These are phyloP conservation scores for Alternaria sp. DNA, from an alignment of 2,329 filamentous ascomycete genomes.

Conservation along the genomic window DNA sequence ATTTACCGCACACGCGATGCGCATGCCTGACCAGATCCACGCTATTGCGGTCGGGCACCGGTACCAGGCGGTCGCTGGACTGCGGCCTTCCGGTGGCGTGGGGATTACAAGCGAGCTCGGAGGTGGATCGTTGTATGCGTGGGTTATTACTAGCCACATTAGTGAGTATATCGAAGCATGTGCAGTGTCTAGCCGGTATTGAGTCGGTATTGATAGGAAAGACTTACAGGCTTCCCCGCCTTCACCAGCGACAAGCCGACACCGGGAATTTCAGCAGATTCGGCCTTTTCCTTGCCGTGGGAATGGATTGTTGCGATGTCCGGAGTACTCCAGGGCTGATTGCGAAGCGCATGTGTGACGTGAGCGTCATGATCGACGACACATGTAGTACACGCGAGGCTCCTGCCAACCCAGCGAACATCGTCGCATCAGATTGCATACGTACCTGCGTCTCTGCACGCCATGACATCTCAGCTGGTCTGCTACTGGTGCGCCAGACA, in stretches of 20 bases:
- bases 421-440: slow-evolving; percentile 2
- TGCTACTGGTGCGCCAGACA: slow-evolving; percentile 6
- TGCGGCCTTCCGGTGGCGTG: neutral
- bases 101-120: neutral
- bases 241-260: neutral
- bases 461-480: slow-evolving; percentile 15
- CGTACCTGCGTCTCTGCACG: slow-evolving; percentile 9
- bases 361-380: slow-evolving; percentile 10
- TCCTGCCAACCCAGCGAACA: slow-evolving; percentile 3
- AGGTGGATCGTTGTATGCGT: neutral
- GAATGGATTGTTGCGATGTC: neutral
- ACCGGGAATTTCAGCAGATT: neutral
- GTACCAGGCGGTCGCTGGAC: slow-evolving; percentile 1
- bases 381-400: slow-evolving; percentile 2
- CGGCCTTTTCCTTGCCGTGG: neutral
- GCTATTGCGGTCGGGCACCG: slow-evolving; percentile 4
- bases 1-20: slow-evolving; percentile 1
- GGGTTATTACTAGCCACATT: neutral
- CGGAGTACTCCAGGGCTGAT: neutral
- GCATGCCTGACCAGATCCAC: slow-evolving; percentile 17
- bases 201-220: neutral
- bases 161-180: neutral
- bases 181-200: neutral
- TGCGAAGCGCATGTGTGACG: slow-evolving; percentile 10
- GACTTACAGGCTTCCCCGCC: neutral